Base-by-base conservation (phyloP, 352 stramenopile genomes). In the Phytopythium chamaehyphon region DNA sequence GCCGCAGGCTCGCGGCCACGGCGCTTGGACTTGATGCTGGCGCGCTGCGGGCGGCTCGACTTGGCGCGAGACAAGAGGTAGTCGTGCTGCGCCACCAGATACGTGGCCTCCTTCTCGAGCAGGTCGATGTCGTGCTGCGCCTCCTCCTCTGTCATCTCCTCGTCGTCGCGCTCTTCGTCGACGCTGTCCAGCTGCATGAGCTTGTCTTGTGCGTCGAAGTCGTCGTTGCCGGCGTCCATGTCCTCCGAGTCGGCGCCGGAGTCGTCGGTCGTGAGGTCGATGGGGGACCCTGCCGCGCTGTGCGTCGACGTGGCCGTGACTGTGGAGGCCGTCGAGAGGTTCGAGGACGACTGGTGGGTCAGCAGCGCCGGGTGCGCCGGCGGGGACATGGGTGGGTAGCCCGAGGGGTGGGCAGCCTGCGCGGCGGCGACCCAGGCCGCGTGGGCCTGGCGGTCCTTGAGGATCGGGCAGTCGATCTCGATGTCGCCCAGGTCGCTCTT, bases 101-200 rank as follows among this genome's bases (percentile, higher is more conserved):
- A 88, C 57, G 78, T 90, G 44, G 66, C 71, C 33, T 90, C 79
- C 47, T 90, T 90, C 55, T 74, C 49, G 46, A 89, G 49, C 60
- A 89, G 36, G 21, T 87, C 66, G 19, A 69, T 55, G 33, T 89
- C 73, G 42, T 84, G 63, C 71, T 88, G 26, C 2, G 37, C 45
- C 39, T 71, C 64, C 18, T 73, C 61, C 31, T 71, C 64, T 46
- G 49, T 46, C 49, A 70, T 73, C 28, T 64, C 40, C 28, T 73
- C 64, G 16, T 64, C 40, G 23, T 70, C 61, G 9, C 62, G 55
- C 22, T 43, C 46, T 40, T 66, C 62, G 2, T 64, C 47, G 24
- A 47, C 28, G 10, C 26, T 43, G 14, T 68, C 47, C 47, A 68
- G n/a, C 11, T 59, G 26, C 36, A 37, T 10, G 15, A 28, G 51